Evolutionary conservation across 1,284 basidiomycete genomes (phyloP).

Genomic region (Pseudozyma pruni): DNA sequence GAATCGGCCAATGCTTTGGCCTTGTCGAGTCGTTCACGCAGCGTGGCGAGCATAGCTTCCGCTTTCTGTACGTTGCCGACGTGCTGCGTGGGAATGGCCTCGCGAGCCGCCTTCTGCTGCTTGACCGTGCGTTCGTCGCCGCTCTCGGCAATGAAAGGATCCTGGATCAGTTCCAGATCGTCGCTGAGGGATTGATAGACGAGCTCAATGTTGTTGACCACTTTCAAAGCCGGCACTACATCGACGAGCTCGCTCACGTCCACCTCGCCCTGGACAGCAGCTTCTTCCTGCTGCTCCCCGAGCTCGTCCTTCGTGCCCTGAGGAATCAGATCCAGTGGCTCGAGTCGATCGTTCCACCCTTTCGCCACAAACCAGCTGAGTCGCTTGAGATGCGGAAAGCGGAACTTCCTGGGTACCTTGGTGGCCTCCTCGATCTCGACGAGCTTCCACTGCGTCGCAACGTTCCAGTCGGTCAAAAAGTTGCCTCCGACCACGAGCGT

Average conservation of each 20-base stretch:
- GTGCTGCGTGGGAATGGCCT: conserved; percentile 37
- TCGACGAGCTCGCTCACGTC: conserved; percentile 7
- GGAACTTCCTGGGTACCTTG: conserved; percentile 91
- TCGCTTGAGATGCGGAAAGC: conserved; percentile 76
- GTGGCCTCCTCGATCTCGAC: conserved; percentile 91
- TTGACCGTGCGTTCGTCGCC: conserved; percentile 37
- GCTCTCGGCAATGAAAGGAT: conserved; percentile 20
- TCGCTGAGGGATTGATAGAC: conserved; percentile 30
- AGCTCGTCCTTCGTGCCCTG: not conserved
- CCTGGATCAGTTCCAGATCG: conserved; percentile 42
- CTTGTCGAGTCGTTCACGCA: conserved; percentile 22
- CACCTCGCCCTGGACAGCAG: not conserved
- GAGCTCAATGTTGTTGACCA: conserved; percentile 29
- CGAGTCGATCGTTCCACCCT: conserved; percentile 49
- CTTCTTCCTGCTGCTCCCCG: not conserved
- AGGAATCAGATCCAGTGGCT: conserved; percentile 3
- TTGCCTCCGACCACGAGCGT: conserved; percentile 97
- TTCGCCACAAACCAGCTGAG: conserved; percentile 68
- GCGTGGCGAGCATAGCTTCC: conserved; percentile 20
- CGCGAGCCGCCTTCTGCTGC: conserved; percentile 39
- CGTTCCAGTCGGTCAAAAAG: conserved; percentile 69
- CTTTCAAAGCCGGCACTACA: conserved; percentile 19
- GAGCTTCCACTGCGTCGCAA: conserved; percentile 75
- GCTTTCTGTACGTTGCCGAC: conserved; percentile 30
- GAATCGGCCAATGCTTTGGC: conserved; percentile 11